Evolutionary conservation across 1,284 basidiomycete species (phyloP), one percentile per base, ranked within the genome.

Genomic region (Agaricales sp.): DNA sequence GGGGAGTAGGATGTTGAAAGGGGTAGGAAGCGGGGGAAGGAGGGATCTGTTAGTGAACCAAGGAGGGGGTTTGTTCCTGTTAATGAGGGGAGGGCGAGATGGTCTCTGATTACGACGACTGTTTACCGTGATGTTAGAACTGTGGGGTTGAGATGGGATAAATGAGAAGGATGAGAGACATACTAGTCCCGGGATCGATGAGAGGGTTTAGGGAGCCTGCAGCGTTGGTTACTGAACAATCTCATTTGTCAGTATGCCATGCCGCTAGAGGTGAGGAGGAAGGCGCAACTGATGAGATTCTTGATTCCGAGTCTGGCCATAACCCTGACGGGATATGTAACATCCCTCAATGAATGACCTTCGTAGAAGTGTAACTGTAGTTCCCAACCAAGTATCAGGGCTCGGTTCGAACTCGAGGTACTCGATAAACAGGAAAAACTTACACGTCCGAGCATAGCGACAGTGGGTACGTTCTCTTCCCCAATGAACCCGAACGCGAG

Each of bases 41-140:
- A 61, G 1, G 71, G 66, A 3, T 77, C 77, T 2, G 68, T 67
- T 18, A 75, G 69, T 1, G 83, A 83, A 14, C 87, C 87, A 46
- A 89, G 76, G 2, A 90, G 71, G 2, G 89, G 82, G 58, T 91
- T 91, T 66, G 85, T 74, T 2, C 85, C 85, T 0, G 82, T 77
- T 20, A 92, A 59, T 53, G 82, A 84, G 1, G 89, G 90, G 14
- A 92, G 67, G 0, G 86, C 87, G 44, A 92, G 64, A 58, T 92
- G 89, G 63, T 92, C 89, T 47, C 84, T 83, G 18, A 92, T 70
- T 13, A 85, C 80, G 44, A 92, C 83, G 56, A 92, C 87, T 88
- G 50, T 2, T n/a, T n/a, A n/a, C n/a, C 44, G 35, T n/a, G n/a
- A 11, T 43, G 30, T 11, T 11, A 11, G 30, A 16, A 37, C 12